Evolutionary conservation across 78 protist species (phyloP).

Genomic region (slime mould (Dictyostelium discoideum)): DNA sequence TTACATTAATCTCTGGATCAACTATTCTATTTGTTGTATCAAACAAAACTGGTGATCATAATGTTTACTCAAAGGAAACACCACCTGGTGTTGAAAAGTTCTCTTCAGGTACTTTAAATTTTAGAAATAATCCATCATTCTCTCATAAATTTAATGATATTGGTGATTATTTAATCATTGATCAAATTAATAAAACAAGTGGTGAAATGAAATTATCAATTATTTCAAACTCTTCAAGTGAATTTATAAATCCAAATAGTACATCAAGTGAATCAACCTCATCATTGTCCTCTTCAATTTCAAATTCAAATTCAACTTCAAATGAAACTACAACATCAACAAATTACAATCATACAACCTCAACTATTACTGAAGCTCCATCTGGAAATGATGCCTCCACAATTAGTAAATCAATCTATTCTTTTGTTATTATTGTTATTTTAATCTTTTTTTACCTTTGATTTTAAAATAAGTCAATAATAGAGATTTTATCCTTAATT

Average conservation of each 20-base stretch:
- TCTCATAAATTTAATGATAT: not conserved
- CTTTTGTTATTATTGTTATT: not conserved
- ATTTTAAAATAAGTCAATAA: not conserved
- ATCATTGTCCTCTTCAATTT: not conserved
- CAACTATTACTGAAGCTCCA: not conserved
- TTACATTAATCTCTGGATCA: not conserved
- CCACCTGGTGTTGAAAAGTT: not conserved
- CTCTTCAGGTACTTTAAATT: not conserved
- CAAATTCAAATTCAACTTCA: not conserved
- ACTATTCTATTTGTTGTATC: not conserved
- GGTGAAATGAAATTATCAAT: not conserved
- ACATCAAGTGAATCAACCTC: not conserved
- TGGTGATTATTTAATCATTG: not conserved
- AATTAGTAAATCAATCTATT: not conserved
- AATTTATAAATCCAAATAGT: not conserved
- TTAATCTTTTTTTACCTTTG: not conserved
- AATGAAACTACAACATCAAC: too few species aligned
- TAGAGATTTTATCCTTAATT: too few species aligned
- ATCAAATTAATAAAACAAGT: not conserved
- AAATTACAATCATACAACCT: not conserved
- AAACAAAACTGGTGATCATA: not conserved
- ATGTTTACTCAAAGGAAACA: not conserved
- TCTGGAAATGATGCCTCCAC: not conserved
- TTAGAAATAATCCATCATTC: not conserved
- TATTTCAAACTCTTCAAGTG: not conserved